These are phyloP conservation scores for Strobilomyces dryophilus DNA, from an alignment of 768 basidiomycete genomes.

Conservation along the genomic window DNA sequence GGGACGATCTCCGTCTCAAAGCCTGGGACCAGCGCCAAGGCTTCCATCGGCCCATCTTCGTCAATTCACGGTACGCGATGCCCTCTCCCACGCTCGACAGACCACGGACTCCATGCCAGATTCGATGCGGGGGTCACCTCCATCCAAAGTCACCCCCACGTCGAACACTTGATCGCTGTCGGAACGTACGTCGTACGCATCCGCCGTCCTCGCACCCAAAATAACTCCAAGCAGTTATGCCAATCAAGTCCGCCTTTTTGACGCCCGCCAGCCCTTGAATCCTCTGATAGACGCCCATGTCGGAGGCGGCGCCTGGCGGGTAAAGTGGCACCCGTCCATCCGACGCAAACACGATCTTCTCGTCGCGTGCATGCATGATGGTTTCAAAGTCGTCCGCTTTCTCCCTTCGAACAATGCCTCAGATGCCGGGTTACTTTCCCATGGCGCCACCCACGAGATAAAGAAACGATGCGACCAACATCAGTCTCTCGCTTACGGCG, in stretches of 20 bases:
- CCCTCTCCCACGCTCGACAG: not conserved
- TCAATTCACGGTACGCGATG: conserved; percentile 62
- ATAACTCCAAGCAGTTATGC: conserved; percentile 62
- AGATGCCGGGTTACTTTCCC: conserved; percentile 2
- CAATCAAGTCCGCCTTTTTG: conserved; percentile 74
- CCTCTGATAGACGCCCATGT: conserved; percentile 61
- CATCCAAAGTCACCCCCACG: conserved; percentile 78
- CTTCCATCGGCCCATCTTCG: conserved; percentile 53
- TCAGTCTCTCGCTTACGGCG: conserved; percentile 84
- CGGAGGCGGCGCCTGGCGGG: conserved; percentile 93
- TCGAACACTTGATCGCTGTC: conserved; percentile 81
- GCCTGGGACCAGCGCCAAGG: conserved; percentile 83
- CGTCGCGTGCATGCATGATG: conserved; percentile 97
- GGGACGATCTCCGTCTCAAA: conserved; percentile 89
- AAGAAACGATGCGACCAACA: conserved; percentile 69
- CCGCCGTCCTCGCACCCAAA: not conserved
- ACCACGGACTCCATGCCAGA: conserved; percentile 36
- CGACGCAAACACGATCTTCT: conserved; percentile 70
- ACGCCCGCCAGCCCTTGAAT: conserved; percentile 59
- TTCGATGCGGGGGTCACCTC: conserved; percentile 93
- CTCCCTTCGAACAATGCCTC: conserved; percentile 3
- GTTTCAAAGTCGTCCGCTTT: conserved; percentile 72
- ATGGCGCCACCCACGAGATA: conserved; percentile 33
- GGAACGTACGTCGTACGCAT: conserved; percentile 60
- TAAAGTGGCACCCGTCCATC: conserved; percentile 88